A percentile compares a stretch with the other conserved stretches of the same genome.
Conservation (phyloP, 1,284 basidiomycete species). For the Rhodotorula sp. region DNA sequence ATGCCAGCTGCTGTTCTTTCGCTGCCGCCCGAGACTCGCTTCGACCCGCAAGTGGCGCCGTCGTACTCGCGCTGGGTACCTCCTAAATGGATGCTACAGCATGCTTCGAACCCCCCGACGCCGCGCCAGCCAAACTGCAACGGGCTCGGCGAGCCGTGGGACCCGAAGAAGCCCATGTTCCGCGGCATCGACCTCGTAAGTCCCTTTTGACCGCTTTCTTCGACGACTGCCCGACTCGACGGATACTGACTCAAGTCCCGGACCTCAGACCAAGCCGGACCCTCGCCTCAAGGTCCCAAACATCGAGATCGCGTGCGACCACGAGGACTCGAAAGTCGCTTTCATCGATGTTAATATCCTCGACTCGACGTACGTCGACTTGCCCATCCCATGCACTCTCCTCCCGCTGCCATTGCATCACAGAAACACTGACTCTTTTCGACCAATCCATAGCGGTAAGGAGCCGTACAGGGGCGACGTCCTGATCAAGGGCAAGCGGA, state of each 20-base stretch:
- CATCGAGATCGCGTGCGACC: constrained; percentile 6
- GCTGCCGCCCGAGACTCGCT: not conserved
- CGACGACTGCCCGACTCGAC: not conserved
- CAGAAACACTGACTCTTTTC: constrained; percentile 4
- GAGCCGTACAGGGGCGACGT: constrained; percentile 42
- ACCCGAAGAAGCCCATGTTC: constrained; percentile 6
- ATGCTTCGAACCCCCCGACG: constrained; percentile 4
- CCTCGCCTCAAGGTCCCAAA: constrained; percentile 9
- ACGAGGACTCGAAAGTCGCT: constrained; percentile 9
- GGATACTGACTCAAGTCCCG: not conserved
- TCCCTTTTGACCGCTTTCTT: not conserved
- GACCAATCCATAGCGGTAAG: not conserved
- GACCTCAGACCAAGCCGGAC: constrained; percentile 11
- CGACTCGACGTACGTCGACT: constrained; percentile 20
- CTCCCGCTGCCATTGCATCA: constrained; percentile 35
- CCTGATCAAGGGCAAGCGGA: constrained; percentile 48
- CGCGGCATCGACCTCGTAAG: constrained; percentile 8
- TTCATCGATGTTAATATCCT: constrained; percentile 47
- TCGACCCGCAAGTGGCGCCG: constrained; percentile 10
- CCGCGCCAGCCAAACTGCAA: constrained; percentile 9
- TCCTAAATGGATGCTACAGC: constrained; percentile 8
- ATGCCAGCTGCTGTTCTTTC: constrained; percentile 2
- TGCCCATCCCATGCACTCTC: constrained; percentile 45
- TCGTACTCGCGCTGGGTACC: constrained; percentile 9
- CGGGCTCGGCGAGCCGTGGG: constrained; percentile 5